Conservation (phyloP, 1,284 basidiomycete genomes). For the Grifola frondosa region DNA sequence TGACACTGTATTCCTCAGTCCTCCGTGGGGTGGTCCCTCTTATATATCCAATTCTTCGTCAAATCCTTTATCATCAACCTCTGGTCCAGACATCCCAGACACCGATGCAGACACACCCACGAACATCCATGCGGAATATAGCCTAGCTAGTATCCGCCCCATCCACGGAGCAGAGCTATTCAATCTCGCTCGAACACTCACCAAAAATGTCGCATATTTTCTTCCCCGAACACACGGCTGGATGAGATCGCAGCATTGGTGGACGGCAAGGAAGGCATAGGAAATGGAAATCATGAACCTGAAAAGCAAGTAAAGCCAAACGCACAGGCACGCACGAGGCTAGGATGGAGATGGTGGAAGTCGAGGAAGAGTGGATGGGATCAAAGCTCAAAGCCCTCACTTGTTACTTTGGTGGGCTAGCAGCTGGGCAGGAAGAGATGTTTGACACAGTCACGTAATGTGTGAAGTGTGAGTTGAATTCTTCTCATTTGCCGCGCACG, state of each 20-base stretch:
- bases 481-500: too few relatives aligned
- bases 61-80: slow-evolving; percentile 11
- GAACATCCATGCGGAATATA: slow-evolving; percentile 56
- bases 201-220: slow-evolving; percentile 85
- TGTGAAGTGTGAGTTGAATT: too few relatives aligned
- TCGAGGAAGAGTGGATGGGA: slow-evolving; percentile 91
- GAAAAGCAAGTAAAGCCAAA: neutral
- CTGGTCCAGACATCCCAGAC: slow-evolving; percentile 11
- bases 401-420: slow-evolving; percentile 80
- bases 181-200: slow-evolving; percentile 64
- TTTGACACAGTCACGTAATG: too few relatives aligned
- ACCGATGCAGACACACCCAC: slow-evolving; percentile 10
- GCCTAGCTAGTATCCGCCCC: slow-evolving; percentile 73
- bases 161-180: slow-evolving; percentile 84
- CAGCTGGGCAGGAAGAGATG: slow-evolving; percentile 58
- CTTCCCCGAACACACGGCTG: slow-evolving; percentile 81
- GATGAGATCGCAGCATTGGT: slow-evolving; percentile 63
- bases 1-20: slow-evolving; percentile 89
- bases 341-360: slow-evolving; percentile 56
- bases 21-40: slow-evolving; percentile 88
- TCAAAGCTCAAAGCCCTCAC: slow-evolving; percentile 81
- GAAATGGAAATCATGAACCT: neutral
- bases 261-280: slow-evolving; percentile 7
- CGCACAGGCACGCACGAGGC: slow-evolving; percentile 6
- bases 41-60: slow-evolving; percentile 50